Base-by-base conservation (phyloP, 192 early-diverging fungal species). In the Coemansia interrupta region DNA sequence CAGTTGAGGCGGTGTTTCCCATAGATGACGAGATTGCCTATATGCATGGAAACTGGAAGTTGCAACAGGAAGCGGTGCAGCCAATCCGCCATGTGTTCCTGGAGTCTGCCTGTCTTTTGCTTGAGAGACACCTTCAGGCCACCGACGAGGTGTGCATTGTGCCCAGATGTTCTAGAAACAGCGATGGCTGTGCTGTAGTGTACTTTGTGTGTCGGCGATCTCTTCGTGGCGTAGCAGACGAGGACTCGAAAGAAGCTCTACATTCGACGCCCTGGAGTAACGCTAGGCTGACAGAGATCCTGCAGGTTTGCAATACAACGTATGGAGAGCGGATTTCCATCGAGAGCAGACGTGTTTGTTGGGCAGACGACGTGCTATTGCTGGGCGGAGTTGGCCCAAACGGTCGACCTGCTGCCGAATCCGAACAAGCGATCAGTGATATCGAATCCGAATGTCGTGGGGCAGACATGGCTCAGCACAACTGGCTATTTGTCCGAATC, bases 401-500 rank as follows among this genome's bases (percentile, higher is more conserved):
- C 32, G 28, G 42, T 12, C 41, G 11, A 0, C 13, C 53, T 10
- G 36, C 8, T 3, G 12, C n/a, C 3, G 18, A n/a, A 5, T 41
- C 38, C 48, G 46, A 60, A n/a, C 43, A 44, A 23, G 60, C 36
- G 59, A 15, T 29, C 10, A 20, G 11, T 23, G 22, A 12, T 47
- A 47, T 48, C 32, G n/a, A 46, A n/a, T 24, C 45, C 14, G 36
- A 19, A 17, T 46, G 45, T 38, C 47, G 58, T 7, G 32, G 23
- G 24, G 58, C 46, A 39, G 58, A 53, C 18, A 50, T 32, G 45
- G 18, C 28, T 17, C 29, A 24, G 40, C 28, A 59, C 32, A 56
- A 73, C 46, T 73, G 70, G 70, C 29, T 67, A n/a, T 20, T 67
- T 10, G 38, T 66, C 17, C 70, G 70, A 8, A 20, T 71, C 10